A percentile compares a stretch with the other conserved stretches of the same genome.
phyloP scores from a whole-genome alignment of 768 basidiomycete genomes.

The Dioszegia hungarica region DNA sequence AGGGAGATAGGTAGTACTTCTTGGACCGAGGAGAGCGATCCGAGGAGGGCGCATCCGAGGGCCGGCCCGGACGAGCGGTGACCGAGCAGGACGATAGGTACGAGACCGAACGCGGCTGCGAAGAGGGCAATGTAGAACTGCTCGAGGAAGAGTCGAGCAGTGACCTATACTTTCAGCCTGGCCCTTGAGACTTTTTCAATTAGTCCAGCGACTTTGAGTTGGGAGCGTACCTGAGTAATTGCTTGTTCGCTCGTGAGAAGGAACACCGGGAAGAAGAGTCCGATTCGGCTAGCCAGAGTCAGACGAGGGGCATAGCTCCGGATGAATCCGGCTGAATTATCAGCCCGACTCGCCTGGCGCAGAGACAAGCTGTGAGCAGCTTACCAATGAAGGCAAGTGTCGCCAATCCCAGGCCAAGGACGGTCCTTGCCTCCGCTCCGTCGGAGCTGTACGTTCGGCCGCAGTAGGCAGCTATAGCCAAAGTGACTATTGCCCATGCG shows the following conservation, averaged over 20 bases:
- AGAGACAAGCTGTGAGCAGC: neutral
- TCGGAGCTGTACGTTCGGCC: conserved; percentile 25
- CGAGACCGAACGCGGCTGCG: conserved; percentile 29
- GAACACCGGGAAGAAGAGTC: conserved; percentile 40
- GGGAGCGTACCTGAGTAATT: conserved; percentile 13
- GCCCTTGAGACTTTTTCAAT: neutral
- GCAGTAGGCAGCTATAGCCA: conserved; percentile 35
- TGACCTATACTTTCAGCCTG: conserved; percentile 14
- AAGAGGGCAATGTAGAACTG: conserved; percentile 33
- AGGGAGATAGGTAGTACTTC: conserved; percentile 28
- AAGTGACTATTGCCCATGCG: conserved; percentile 19
- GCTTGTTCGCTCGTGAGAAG: conserved; percentile 22
- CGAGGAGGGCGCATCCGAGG: conserved; percentile 16
- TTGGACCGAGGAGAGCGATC: conserved; percentile 10
- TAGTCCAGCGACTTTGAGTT: neutral
- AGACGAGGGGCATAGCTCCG: conserved; percentile 25
- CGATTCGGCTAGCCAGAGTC: conserved; percentile 28
- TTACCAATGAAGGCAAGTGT: conserved; percentile 32
- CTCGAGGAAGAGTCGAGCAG: conserved; percentile 17
- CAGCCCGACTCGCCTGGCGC: neutral
- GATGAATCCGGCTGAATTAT: conserved; percentile 26
- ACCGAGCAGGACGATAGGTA: conserved; percentile 22
- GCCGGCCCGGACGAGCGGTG: conserved; percentile 14
- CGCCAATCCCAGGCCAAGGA: conserved; percentile 29
- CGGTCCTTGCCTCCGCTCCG: conserved; percentile 16